Evolutionary conservation across 768 basidiomycete genomes (phyloP).

Genomic region (Lentinula boryana): DNA sequence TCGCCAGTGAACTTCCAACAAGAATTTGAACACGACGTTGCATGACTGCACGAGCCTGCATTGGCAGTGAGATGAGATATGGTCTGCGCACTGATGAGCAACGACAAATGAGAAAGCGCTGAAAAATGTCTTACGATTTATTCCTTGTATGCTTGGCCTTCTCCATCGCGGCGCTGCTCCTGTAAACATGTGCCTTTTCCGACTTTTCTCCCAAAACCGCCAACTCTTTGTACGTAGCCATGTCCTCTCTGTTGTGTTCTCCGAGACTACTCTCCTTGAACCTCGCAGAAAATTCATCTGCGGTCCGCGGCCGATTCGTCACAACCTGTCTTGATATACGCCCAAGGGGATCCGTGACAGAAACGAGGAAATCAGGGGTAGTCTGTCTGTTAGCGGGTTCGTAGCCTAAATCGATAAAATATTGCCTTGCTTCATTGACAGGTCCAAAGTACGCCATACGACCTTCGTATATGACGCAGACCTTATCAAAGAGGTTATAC

Average conservation of each 20-base stretch:
- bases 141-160: conserved; percentile 39
- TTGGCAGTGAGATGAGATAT: conserved; percentile 37
- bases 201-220: conserved; percentile 34
- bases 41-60: conserved; percentile 43
- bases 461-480: conserved; percentile 73
- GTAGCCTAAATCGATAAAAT: conserved; percentile 69
- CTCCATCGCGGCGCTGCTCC: conserved; percentile 42
- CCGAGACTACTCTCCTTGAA: conserved; percentile 36
- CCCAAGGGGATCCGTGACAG: conserved; percentile 55
- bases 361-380: conserved; percentile 58
- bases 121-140: conserved; percentile 8
- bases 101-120: not conserved
- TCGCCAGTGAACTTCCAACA: conserved; percentile 30
- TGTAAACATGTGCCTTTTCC: conserved; percentile 37
- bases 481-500: conserved; percentile 65
- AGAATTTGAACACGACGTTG: conserved; percentile 38
- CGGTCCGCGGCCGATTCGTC: conserved; percentile 41
- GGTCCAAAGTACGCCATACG: conserved; percentile 72
- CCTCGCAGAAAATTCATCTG: conserved; percentile 50
- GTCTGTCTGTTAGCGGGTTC: conserved; percentile 59
- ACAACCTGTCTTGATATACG: conserved; percentile 43
- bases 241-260: conserved; percentile 36
- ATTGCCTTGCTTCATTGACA: conserved; percentile 54
- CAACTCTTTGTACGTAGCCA: conserved; percentile 35
- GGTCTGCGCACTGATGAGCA: conserved; percentile 21